Evolutionary conservation across 2,329 filamentous ascomycete genomes (phyloP).

Genomic region (Huntiella abstrusa): DNA sequence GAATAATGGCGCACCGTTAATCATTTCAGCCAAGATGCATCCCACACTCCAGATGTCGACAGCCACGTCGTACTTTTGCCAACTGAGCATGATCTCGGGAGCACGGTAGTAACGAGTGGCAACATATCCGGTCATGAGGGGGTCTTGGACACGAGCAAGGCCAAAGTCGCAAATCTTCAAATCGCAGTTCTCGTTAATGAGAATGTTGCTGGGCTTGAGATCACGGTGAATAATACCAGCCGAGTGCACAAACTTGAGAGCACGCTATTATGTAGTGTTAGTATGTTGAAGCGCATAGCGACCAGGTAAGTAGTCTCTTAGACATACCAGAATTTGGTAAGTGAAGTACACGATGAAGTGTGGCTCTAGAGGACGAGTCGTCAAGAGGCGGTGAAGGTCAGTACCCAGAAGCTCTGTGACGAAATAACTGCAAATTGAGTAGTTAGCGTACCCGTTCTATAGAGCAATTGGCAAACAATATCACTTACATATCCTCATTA

Average conservation of each 20-base stretch:
- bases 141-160: conserved; percentile 90
- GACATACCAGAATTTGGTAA: conserved; percentile 85
- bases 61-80: conserved; percentile 99
- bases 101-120: conserved; percentile 97
- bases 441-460: neutral
- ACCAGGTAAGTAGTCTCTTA: neutral
- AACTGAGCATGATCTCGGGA: conserved; percentile 98
- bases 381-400: conserved; percentile 86
- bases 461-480: neutral
- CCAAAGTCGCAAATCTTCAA: conserved; percentile 99
- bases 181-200: conserved; percentile 99
- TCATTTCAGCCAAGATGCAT: conserved; percentile 98
- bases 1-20: conserved; percentile 95
- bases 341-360: conserved; percentile 99
- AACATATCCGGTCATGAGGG: conserved; percentile 98
- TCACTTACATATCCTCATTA: conserved; percentile 80
- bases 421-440: conserved; percentile 51
- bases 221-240: conserved; percentile 95
- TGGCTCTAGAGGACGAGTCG: conserved; percentile 89
- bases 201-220: conserved; percentile 94
- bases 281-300: neutral
- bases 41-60: conserved; percentile 99
- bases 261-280: conserved; percentile 41
- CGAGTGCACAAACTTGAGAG: conserved; percentile 97
- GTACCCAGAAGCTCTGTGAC: conserved; percentile 95